These are phyloP conservation scores for Colletotrichum sp. DNA, from an alignment of 2,329 filamentous ascomycete genomes.

Conservation along the genomic window DNA sequence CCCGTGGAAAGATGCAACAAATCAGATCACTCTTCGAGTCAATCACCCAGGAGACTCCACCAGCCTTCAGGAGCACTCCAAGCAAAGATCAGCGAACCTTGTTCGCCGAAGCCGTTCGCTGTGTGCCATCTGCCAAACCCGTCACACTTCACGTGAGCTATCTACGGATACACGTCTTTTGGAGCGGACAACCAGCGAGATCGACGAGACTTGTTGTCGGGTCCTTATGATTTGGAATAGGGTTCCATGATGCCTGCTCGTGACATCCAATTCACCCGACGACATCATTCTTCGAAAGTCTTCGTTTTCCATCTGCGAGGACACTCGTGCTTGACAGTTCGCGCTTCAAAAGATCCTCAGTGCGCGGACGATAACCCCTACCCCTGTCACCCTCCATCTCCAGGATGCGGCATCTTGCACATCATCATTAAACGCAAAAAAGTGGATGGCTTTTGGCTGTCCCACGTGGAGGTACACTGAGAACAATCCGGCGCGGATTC, in stretches of 20 bases:
- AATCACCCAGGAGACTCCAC: constrained; percentile 9
- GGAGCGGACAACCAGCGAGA: neutral
- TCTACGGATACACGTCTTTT: neutral
- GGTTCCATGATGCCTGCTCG: neutral
- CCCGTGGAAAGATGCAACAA: neutral
- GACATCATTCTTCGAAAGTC: neutral
- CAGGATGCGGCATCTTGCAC: constrained; percentile 17
- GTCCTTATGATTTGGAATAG: neutral
- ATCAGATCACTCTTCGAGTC: constrained; percentile 6
- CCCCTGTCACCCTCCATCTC: neutral
- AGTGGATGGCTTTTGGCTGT: neutral
- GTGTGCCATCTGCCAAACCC: neutral
- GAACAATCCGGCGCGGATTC: neutral
- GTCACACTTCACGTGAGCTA: neutral
- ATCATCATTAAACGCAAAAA: constrained; percentile 23
- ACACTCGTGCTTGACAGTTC: neutral
- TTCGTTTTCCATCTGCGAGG: neutral
- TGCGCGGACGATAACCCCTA: neutral
- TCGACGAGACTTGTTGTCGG: neutral
- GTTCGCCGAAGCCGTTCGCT: neutral
- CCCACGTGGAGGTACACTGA: constrained; percentile 18
- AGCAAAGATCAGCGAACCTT: neutral
- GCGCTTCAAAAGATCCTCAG: neutral
- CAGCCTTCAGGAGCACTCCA: neutral
- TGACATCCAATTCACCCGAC: neutral